Conservation (phyloP, 805 yeast species). For the Candida mattraensis region DNA sequence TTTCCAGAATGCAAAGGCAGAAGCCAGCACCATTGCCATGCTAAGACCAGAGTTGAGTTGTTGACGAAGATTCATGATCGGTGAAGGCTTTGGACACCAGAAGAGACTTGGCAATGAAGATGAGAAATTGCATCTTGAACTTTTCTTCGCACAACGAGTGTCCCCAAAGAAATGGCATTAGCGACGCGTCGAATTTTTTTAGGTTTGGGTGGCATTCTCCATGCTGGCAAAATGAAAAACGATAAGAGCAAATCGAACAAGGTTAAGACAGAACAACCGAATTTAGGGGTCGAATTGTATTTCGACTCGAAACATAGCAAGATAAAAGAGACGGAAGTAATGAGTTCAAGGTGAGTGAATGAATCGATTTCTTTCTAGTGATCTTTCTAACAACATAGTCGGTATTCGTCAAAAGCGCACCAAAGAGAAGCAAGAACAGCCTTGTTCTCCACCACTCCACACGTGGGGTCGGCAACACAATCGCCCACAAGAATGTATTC, state of each 20-base stretch:
- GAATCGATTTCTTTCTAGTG: not conserved
- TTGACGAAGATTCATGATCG: constrained; percentile 29
- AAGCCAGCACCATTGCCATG: constrained; percentile 75
- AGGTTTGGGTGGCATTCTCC: too few relatives aligned
- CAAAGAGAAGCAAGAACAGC: constrained; percentile 32
- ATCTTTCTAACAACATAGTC: constrained; percentile 25
- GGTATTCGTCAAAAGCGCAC: constrained; percentile 32
- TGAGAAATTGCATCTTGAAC: too few relatives aligned
- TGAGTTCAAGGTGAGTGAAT: constrained; percentile 27
- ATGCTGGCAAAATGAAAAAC: too few relatives aligned
- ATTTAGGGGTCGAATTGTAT: too few relatives aligned
- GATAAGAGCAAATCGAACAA: too few relatives aligned
- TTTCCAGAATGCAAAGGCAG: constrained; percentile 93
- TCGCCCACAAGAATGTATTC: constrained; percentile 13
- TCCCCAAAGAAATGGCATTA: constrained; percentile 2
- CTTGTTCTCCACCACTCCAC: constrained; percentile 22
- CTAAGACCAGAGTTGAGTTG: constrained; percentile 50
- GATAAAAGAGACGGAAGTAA: too few relatives aligned
- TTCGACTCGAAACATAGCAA: too few relatives aligned
- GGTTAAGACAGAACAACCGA: constrained; percentile 16
- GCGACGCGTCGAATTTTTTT: constrained; percentile 14
- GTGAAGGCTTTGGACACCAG: not conserved
- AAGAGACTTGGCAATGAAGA: too few relatives aligned
- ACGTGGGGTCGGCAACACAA: constrained; percentile 16
- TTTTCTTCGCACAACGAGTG: too few relatives aligned